Percentiles rank a stretch among this genome's conserved stretches.
These are phyloP conservation scores for Boletus rubroflammeus DNA, from an alignment of 768 basidiomycete genomes.

Conservation along the genomic window DNA sequence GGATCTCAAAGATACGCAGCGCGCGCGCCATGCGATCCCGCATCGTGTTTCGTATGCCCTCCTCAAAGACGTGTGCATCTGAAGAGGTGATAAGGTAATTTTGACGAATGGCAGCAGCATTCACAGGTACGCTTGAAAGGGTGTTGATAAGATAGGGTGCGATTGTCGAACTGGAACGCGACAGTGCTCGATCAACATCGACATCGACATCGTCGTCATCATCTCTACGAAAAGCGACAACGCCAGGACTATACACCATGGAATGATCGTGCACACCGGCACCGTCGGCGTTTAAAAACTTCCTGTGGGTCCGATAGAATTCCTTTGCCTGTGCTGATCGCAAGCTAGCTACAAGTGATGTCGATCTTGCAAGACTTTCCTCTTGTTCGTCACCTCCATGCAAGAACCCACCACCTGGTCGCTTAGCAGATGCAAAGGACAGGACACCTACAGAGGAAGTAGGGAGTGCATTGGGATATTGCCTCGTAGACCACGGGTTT, in stretches of 20 bases:
- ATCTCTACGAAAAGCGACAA: constrained; percentile 42
- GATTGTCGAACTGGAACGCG: constrained; percentile 28
- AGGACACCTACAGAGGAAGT: constrained; percentile 36
- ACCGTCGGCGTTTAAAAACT: constrained; percentile 33
- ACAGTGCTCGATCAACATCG: constrained; percentile 9
- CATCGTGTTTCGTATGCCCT: constrained; percentile 41
- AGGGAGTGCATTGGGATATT: constrained; percentile 17
- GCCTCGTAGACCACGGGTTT: constrained; percentile 9
- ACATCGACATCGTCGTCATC: constrained; percentile 21
- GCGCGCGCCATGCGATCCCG: constrained; percentile 47
- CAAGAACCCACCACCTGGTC: constrained; percentile 42
- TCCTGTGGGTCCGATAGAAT: constrained; percentile 41
- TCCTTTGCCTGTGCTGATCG: constrained; percentile 30
- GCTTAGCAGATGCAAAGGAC: constrained; percentile 42
- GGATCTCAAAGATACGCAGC: constrained; percentile 41
- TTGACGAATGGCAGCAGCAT: constrained; percentile 39
- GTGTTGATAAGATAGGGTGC: constrained; percentile 39
- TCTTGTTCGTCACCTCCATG: constrained; percentile 47
- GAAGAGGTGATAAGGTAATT: constrained; percentile 35
- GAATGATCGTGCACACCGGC: constrained; percentile 45
- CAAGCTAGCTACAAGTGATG: constrained; percentile 40
- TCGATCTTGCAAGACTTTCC: constrained; percentile 39
- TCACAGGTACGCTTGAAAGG: constrained; percentile 42
- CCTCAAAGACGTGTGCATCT: constrained; percentile 34
- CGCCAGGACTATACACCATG: constrained; percentile 44